Base-by-base conservation (phyloP, 2,329 filamentous ascomycete species). In the Periconia sp. region DNA sequence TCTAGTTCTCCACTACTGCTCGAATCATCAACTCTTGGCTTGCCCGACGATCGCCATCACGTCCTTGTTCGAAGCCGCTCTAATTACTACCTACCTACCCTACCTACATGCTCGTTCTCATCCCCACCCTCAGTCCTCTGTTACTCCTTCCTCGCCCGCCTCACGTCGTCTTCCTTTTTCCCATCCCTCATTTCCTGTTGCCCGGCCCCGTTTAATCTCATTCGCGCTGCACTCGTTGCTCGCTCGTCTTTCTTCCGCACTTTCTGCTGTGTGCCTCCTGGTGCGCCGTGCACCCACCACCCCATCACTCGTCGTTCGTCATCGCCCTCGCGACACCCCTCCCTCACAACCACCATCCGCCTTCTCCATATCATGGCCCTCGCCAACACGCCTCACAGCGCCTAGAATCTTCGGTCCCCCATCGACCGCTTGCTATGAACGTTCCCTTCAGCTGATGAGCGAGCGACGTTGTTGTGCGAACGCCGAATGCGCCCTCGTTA, bases 401-500 rank as follows among this genome's bases (percentile, higher is more conserved):
- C 58, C 52, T 49, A 33, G 31, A 23, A 41, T 5, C 17, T 18
- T 40, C 46, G n/a, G 33, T n/a, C 6, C 35, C 56, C 37, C 31
- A n/a, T 41, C 23, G 10, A 30, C 42, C 42, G 42, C 43, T 45
- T 70, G 67, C 62, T 61, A 73, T 73, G 71, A 61, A 70, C 54
- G 61, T 64, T 64, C 65, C 42, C 55, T 60, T 55, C 51, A 57
- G 54, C 57, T 71, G 57, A 69, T 55, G 43, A 33, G 41, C 52
- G 54, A 54, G 55, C 49, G 57, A 61, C 56, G 56, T 50, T 52
- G 60, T 56, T 37, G 33, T 37, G 33, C 33, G 23, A 37, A 37
- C 55, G 57, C 56, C 23, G 41, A 58, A 52, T 51, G 53, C 52
- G 51, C 53, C 48, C 57, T 52, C 46, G 43, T 54, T 49, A 46